These are phyloP conservation scores for Citrus maxima DNA, from an alignment of 345 rosid genomes.

Conservation along the genomic window DNA sequence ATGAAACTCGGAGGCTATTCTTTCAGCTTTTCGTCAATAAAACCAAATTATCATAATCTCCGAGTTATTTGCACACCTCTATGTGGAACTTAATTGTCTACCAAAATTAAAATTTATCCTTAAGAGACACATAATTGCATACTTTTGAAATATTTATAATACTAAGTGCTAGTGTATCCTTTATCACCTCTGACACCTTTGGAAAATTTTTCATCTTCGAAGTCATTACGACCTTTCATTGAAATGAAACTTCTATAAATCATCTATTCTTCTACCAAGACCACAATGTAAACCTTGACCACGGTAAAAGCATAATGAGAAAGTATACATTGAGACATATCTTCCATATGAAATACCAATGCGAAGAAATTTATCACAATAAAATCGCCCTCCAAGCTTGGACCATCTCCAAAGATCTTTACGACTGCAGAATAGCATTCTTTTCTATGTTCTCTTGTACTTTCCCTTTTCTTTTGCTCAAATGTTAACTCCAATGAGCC, in stretches of 20 bases:
- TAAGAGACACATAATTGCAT: neutral
- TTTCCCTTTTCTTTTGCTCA: slow-evolving; percentile 32
- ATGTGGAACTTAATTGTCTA: neutral
- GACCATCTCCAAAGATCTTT: slow-evolving; percentile 48
- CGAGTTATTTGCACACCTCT: neutral
- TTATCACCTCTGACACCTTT: neutral
- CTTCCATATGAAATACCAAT: slow-evolving; percentile 44
- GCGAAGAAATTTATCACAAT: slow-evolving; percentile 85
- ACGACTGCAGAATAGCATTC: slow-evolving; percentile 56
- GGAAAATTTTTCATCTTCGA: neutral
- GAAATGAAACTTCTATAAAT: neutral
- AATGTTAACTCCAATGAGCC: slow-evolving; percentile 33
- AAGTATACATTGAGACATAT: neutral
- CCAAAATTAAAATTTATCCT: neutral
- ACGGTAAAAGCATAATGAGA: slow-evolving; percentile 2
- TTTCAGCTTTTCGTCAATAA: neutral
- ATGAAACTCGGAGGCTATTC: neutral
- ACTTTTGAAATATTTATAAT: neutral
- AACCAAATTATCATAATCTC: neutral
- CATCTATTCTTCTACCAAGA: neutral
- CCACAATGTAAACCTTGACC: neutral
- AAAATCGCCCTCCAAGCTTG: slow-evolving; percentile 56
- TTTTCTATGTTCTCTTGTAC: slow-evolving; percentile 52
- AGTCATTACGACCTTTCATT: neutral
- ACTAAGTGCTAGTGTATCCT: neutral